phyloP scores from a whole-genome alignment of 208 protist genomes.

The Wallacemonas collosoma region DNA sequence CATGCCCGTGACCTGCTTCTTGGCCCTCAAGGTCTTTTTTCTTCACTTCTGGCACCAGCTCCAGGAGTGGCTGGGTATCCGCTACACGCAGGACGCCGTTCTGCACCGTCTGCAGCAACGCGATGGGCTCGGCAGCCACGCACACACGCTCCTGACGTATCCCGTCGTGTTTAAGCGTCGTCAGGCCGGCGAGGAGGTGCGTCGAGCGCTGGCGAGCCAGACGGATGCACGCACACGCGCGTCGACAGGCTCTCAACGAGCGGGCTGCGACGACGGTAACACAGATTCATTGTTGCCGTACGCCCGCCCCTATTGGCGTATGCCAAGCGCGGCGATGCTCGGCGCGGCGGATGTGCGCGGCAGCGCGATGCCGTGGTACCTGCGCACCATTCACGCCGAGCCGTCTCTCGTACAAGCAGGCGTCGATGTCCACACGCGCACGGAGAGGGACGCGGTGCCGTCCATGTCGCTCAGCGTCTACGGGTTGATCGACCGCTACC shows the following conservation, averaged over 20 bases:
- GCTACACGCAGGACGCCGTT: constrained; percentile 13
- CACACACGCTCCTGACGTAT: constrained; percentile 19
- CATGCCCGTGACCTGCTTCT: not conserved
- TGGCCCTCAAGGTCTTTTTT: not conserved
- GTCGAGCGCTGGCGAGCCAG: not conserved
- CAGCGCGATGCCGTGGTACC: constrained; percentile 37
- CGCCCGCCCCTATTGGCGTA: constrained; percentile 28
- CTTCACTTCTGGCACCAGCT: not conserved
- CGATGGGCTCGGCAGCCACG: constrained; percentile 1
- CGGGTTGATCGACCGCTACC: constrained; percentile 8
- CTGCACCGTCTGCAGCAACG: constrained; percentile 13
- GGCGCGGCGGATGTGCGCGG: constrained; percentile 41
- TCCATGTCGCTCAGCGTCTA: not conserved
- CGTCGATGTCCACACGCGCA: not conserved
- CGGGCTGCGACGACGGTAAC: too few relatives aligned
- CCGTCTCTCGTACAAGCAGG: not conserved
- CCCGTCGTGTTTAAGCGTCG: constrained; percentile 2
- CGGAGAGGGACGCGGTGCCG: not conserved
- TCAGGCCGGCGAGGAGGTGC: not conserved
- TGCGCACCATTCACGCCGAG: constrained; percentile 8
- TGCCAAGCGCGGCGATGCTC: constrained; percentile 48
- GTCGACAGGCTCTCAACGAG: not conserved
- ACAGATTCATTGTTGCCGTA: not conserved
- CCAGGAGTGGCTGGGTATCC: constrained; percentile 9
- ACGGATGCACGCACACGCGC: not conserved